Evolutionary conservation across 2,329 filamentous ascomycete species (phyloP).

Genomic region (Scopulariopsis brevicaulis): DNA sequence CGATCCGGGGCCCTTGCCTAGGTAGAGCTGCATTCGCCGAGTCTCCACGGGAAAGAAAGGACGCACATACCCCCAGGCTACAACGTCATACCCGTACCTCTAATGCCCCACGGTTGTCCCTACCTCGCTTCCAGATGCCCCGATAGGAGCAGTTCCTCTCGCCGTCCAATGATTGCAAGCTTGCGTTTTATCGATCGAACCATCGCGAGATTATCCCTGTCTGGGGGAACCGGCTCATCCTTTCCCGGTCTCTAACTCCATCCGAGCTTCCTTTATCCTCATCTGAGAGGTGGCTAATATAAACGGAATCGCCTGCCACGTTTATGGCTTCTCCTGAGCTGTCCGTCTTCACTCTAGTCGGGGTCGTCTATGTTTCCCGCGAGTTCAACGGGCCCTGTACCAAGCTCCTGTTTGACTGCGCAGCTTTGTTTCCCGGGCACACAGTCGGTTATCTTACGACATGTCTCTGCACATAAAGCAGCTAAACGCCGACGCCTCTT

Average conservation of each 20-base stretch:
- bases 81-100: neutral
- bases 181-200: neutral
- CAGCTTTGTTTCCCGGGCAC: neutral
- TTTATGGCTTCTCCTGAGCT: neutral
- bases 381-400: neutral
- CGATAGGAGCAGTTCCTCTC: neutral
- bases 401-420: neutral
- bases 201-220: neutral
- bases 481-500: conserved; percentile 53
- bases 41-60: neutral
- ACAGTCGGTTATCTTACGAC: neutral
- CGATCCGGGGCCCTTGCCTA: neutral
- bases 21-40: neutral
- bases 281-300: neutral
- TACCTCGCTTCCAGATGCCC: neutral
- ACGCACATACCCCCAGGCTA: neutral
- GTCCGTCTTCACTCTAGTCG: neutral
- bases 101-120: neutral
- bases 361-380: neutral
- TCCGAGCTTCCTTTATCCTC: neutral
- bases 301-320: neutral
- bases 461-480: conserved; percentile 56
- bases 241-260: neutral
- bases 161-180: neutral
- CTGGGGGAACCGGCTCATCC: neutral